Evolutionary conservation across 768 basidiomycete genomes (phyloP), one percentile per base, ranked within the genome.

Genomic region (Lentinula guzmanii): DNA sequence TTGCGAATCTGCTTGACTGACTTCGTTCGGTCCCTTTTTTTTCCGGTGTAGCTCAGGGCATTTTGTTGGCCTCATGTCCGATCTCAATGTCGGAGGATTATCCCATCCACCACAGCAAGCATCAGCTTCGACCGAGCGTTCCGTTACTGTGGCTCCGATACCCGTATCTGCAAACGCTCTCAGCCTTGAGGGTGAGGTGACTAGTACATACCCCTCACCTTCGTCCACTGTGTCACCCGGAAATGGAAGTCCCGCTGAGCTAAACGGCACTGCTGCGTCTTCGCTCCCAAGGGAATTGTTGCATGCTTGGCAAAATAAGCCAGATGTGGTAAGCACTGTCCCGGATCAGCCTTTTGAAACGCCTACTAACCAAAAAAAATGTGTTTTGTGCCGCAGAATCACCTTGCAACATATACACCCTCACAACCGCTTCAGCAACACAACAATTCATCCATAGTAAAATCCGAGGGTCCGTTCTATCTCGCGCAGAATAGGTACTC

Each of bases 201-300:
- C 63, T 18, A 71, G 67, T 16, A 74, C 70, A 13, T 80, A 80
- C 52, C 67, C 79, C 39, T 80, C 80, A 0, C 79, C 80, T 15
- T 67, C 76, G 1, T 79, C 79, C 21, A 80, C 79, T 4, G 70
- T 79, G 24, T 79, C 79, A 1, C 75, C 80, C 6, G 70, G 71
- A 24, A 45, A 45, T 8, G 71, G 70, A 11, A 75, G 72, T 63
- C 72, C 77, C 37, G 46, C 16, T 21, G 58, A 41, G n/a, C 55
- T 39, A 13, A 56, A 56, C 24, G 11, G 55, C 39, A 34, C 58
- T 15, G 18, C 58, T 37, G 10, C 13, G 7, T 46, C 48, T 21
- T 39, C 58, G 15, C n/a, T 59, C 16, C 37, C 58, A 8, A 50
- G 28, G 28, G 58, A 59, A 21, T 51, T 59, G 46, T 9, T 59